A percentile compares a stretch with the other conserved stretches of the same genome.
These are phyloP conservation scores for Kodamaea hsintzibuensis DNA, from an alignment of 805 yeast species.

Conservation along the genomic window DNA sequence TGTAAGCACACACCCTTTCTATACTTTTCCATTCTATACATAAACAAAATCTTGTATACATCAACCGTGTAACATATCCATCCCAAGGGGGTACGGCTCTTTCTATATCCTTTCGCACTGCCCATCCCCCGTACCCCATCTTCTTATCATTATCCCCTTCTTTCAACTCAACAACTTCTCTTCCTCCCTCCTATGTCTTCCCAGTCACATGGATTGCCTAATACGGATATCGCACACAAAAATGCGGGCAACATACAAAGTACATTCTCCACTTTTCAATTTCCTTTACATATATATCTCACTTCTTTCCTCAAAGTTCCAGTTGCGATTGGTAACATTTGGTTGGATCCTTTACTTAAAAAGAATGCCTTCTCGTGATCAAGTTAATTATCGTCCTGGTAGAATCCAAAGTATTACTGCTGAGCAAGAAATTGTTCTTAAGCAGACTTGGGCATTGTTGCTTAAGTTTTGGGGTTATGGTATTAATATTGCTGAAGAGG, in stretches of 20 bases:
- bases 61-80: too few species aligned
- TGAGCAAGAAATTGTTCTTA: conserved; percentile 63
- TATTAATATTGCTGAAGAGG: conserved; percentile 29
- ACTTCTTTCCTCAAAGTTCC: neutral
- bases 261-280: neutral
- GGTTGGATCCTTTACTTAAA: neutral
- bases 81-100: too few species aligned
- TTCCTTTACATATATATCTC: neutral
- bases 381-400: conserved; percentile 33
- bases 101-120: too few species aligned
- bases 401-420: conserved; percentile 37
- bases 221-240: neutral
- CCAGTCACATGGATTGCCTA: neutral
- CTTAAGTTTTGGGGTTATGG: conserved; percentile 59
- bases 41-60: too few species aligned
- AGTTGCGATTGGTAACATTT: neutral
- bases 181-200: neutral
- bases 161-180: neutral
- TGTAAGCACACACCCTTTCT: too few species aligned
- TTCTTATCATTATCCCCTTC: neutral
- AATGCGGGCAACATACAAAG: neutral
- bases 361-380: conserved; percentile 12
- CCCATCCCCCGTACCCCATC: neutral
- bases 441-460: conserved; percentile 70
- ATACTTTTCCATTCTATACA: too few species aligned